Conservation (phyloP, 2,329 filamentous ascomycete species). For the Botryotinia narcissicola region DNA sequence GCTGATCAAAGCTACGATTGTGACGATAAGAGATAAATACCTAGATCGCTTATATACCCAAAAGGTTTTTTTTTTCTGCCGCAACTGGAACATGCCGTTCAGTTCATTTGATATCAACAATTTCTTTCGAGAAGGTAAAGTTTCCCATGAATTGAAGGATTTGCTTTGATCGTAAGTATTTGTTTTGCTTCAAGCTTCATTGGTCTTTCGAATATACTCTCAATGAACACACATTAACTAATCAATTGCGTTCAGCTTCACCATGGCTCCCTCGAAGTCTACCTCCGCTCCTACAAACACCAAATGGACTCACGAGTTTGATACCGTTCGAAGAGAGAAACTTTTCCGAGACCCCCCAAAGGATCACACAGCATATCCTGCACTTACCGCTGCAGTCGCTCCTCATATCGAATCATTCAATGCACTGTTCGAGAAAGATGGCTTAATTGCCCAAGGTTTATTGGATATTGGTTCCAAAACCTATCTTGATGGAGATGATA, state of each 20-base stretch:
- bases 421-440: conserved; percentile 73
- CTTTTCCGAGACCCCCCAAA: conserved; percentile 87
- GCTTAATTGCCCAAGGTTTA: conserved; percentile 70
- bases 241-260: conserved; percentile 19
- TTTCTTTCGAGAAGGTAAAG: background rate
- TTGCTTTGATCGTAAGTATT: conserved; percentile 10
- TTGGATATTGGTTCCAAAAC: conserved; percentile 87
- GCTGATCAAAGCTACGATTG: background rate
- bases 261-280: conserved; percentile 30
- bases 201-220: background rate
- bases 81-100: background rate
- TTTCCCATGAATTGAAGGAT: conserved; percentile 18
- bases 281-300: conserved; percentile 51
- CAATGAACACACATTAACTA: background rate
- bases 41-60: conserved; percentile 10
- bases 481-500: conserved; percentile 78
- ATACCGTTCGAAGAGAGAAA: conserved; percentile 80
- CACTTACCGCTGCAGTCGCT: conserved; percentile 78
- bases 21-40: conserved; percentile 3
- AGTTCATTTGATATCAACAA: conserved; percentile 6
- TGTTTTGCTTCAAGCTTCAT: background rate
- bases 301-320: conserved; percentile 80
- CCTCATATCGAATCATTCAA: conserved; percentile 98
- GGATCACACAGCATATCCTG: conserved; percentile 84
- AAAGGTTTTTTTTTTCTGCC: conserved; percentile 19